phyloP scores from a whole-genome alignment of 176 grass and related monocot species.

The Puccinellia tenuiflora region DNA sequence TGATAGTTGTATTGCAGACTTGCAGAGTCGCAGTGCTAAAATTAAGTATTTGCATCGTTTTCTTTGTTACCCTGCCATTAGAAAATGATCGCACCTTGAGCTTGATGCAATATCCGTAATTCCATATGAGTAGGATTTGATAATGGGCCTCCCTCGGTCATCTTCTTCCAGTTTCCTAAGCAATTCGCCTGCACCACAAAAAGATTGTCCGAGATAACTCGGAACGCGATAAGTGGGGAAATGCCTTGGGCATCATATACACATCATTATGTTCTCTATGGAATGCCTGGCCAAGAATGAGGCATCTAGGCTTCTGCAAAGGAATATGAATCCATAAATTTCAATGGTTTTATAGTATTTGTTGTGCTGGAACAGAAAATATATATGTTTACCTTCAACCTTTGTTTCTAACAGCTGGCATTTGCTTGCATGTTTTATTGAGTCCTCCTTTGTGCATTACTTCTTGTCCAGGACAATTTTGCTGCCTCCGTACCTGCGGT shows the following conservation, averaged over 20 bases:
- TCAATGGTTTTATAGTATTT: background rate
- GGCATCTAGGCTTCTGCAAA: background rate
- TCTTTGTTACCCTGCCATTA: background rate
- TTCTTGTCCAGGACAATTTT: slow-evolving; percentile 71
- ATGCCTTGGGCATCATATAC: background rate
- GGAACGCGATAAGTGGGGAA: background rate
- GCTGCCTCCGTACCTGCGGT: slow-evolving; percentile 59
- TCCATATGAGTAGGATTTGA: background rate
- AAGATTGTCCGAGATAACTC: too few relatives aligned
- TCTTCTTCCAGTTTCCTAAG: too few relatives aligned
- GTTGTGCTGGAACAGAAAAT: background rate
- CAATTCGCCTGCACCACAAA: too few relatives aligned
- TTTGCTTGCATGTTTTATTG: background rate
- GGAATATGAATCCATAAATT: background rate
- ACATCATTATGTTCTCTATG: background rate
- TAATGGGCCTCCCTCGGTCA: background rate
- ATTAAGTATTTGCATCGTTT: background rate
- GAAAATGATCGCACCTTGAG: background rate
- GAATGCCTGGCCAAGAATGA: background rate
- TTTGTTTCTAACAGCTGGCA: background rate
- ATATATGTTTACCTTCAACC: background rate
- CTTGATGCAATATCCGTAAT: background rate
- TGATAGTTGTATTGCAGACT: background rate
- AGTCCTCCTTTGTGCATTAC: background rate
- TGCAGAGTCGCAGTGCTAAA: background rate